Conservation (phyloP, 768 basidiomycete species). For the Lactarius psammicola region DNA sequence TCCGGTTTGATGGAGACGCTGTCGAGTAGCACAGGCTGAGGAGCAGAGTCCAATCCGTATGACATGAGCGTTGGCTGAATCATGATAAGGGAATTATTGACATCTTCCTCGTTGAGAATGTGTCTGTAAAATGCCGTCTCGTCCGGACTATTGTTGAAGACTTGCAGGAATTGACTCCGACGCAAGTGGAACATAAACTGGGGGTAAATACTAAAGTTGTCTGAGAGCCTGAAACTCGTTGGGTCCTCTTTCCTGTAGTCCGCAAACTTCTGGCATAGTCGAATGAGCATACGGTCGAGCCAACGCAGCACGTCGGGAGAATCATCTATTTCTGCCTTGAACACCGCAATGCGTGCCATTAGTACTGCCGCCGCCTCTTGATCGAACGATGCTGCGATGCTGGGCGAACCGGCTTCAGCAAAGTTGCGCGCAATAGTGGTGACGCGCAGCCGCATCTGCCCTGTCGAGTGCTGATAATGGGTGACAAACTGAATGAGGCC, state of each 20-base stretch:
- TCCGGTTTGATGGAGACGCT: conserved; percentile 97
- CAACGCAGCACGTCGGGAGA: conserved; percentile 94
- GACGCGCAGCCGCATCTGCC: conserved; percentile 93
- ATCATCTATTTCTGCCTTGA: conserved; percentile 99
- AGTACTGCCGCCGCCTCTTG: conserved; percentile 97
- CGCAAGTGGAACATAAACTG: conserved; percentile 99
- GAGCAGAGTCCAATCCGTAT: conserved; percentile 87
- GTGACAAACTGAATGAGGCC: conserved; percentile 98
- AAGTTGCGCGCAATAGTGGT: conserved; percentile 98
- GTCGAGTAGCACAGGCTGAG: conserved; percentile 94
- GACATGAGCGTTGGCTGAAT: conserved; percentile 99
- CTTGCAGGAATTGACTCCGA: conserved; percentile 96
- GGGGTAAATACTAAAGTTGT: conserved; percentile 98
- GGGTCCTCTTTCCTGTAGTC: conserved; percentile 99
- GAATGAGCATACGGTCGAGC: conserved; percentile 98
- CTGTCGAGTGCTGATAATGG: conserved; percentile 96
- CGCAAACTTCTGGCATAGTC: conserved; percentile 98
- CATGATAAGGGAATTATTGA: conserved; percentile 99
- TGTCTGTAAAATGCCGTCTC: conserved; percentile 99
- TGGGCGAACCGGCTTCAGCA: conserved; percentile 94
- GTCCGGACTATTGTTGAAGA: conserved; percentile 99
- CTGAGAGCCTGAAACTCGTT: conserved; percentile 84
- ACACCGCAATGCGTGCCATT: conserved; percentile 98
- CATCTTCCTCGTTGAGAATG: conserved; percentile 93
- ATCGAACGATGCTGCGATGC: conserved; percentile 91